Evolutionary conservation across 331 rosid genomes (phyloP), one percentile per base, ranked within the genome.

Genomic region (Malus hybrid): DNA sequence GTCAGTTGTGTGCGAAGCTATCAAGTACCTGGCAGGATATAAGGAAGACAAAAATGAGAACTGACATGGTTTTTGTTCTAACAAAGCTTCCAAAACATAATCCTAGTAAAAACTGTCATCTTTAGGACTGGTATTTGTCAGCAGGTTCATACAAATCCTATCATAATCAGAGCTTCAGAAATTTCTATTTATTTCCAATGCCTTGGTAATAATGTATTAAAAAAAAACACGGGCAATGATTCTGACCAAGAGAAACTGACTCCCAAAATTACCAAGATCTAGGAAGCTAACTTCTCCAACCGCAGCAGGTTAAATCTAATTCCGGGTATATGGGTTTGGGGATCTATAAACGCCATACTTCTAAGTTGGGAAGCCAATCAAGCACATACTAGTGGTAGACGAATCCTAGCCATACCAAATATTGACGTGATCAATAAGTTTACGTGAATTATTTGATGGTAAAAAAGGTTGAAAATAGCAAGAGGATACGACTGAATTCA

Each of bases 1-100:
- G 81, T 95, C 97, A n/a, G 99, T 95, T 71, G 97, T 95, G 86
- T 95, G 97, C 3, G 93, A 95, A 65, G 99, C 96, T 73, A 95
- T 95, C 93, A 95, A 87, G 92, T 92, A 95, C 88, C 99, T 95
- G 89, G 33, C 69, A 85, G 61, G 65, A 66, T 75, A 36, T 50
- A 65, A 71, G 27, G 44, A 20, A 7, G 27, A 10, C 28, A 6
- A 54, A 48, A 59, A 67, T 80, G 57, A 76, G 62, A 59, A 76
- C 24, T 16, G 6, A 32, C 18, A 61, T 11, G 62, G 28, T 16
- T 42, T 22, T 60, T 8, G 52, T 8, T 14, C 46, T 5, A 57
- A 15, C 6, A 3, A 29, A 69, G 12, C 46, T 68, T 69, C 16
- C 70, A 46, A 11, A 29, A 69, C 54, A 4, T 44, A n/a, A 32